Conservation (phyloP, 2,329 filamentous ascomycete species). For the Aspergillus sp. region DNA sequence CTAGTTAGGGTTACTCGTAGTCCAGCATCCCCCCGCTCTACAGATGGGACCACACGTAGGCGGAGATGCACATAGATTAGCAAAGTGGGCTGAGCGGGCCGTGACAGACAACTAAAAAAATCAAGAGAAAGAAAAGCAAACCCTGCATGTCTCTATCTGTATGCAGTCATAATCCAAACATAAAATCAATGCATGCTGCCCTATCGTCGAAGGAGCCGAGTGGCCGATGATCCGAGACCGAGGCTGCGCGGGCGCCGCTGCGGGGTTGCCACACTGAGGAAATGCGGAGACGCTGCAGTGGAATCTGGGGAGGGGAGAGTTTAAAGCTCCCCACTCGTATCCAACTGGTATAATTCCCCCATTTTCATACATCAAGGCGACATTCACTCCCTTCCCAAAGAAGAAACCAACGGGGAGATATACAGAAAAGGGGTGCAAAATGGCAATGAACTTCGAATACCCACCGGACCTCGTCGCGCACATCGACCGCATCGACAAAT, state of each 20-base stretch:
- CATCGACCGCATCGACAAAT: constrained; percentile 58
- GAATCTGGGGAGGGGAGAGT: not conserved
- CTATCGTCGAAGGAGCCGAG: constrained; percentile 1
- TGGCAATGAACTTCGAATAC: constrained; percentile 60
- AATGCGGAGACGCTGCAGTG: not conserved
- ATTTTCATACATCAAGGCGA: not conserved
- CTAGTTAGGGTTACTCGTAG: too few relatives aligned
- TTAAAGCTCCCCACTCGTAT: not conserved
- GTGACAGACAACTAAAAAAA: too few relatives aligned
- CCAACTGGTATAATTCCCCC: not conserved
- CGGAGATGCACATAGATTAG: too few relatives aligned
- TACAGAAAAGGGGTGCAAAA: not conserved
- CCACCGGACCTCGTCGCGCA: constrained; percentile 56
- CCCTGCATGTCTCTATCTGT: too few relatives aligned
- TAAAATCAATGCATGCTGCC: not conserved
- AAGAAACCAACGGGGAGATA: not conserved
- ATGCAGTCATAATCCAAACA: too few relatives aligned
- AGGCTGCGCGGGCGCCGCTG: constrained; percentile 7
- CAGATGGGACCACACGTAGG: too few relatives aligned
- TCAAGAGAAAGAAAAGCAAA: too few relatives aligned
- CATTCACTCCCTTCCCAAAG: not conserved
- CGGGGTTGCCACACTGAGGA: constrained; percentile 2
- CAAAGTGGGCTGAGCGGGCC: too few relatives aligned
- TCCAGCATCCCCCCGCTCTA: too few relatives aligned
- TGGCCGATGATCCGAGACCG: constrained; percentile 11